Evolutionary conservation across 179 eudicot genomes (phyloP).

Genomic region (Actinidia chinensis): DNA sequence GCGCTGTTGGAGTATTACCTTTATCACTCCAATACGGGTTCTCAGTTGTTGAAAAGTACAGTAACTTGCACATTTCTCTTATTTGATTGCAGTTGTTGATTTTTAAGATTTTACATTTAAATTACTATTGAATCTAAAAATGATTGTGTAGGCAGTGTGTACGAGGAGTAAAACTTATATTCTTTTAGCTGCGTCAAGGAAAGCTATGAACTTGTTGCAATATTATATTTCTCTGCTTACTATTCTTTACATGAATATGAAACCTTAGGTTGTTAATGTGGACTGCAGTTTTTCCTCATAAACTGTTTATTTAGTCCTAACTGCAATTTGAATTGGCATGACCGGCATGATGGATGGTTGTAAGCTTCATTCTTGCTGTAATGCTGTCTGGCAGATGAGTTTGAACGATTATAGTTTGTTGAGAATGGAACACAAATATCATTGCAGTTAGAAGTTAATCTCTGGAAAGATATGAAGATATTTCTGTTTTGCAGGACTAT

Average conservation of each 20-base stretch:
- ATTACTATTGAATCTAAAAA: not conserved
- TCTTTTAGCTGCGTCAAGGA: conserved; percentile 7
- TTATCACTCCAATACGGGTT: conserved; percentile 97
- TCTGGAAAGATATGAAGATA: not conserved
- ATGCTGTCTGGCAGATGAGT: not conserved
- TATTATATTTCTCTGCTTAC: not conserved
- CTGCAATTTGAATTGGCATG: conserved; percentile 1
- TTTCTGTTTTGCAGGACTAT: not conserved
- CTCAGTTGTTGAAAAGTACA: conserved; percentile 80
- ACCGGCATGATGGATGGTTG: not conserved
- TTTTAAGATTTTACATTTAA: not conserved
- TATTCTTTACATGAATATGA: conserved; percentile 3
- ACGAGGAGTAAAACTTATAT: not conserved
- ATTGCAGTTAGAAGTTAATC: not conserved
- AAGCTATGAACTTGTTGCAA: not conserved
- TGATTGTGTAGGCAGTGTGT: not conserved
- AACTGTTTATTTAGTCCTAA: not conserved
- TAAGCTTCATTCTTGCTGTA: not conserved
- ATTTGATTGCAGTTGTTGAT: conserved; percentile 2
- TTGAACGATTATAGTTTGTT: not conserved
- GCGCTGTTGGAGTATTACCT: conserved; percentile 97
- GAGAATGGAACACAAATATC: not conserved
- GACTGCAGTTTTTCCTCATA: not conserved
- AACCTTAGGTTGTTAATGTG: not conserved
- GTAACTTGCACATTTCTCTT: conserved; percentile 26